Conservation (phyloP, 139 green algal species). For the Spirogloea muscicola region DNA sequence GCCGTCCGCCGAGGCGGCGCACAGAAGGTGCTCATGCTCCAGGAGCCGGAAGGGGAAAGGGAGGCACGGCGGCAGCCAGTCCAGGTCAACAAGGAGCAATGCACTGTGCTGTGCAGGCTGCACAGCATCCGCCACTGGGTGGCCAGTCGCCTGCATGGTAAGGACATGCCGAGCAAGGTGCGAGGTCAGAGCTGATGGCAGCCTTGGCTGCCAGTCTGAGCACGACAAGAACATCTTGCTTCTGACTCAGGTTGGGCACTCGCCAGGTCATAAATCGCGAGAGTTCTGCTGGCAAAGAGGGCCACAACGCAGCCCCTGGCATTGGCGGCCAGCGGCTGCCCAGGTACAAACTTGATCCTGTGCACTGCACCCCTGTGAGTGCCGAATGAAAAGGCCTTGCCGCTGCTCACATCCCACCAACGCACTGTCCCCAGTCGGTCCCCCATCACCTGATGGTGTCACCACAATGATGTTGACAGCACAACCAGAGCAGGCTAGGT, state of each 20-base stretch:
- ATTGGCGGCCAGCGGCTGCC: background rate
- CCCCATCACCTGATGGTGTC: slow-evolving; percentile 40
- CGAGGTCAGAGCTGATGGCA: too few relatives aligned
- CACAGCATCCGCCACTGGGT: too few relatives aligned
- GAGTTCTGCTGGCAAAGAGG: slow-evolving; percentile 25
- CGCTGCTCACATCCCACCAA: slow-evolving; percentile 38
- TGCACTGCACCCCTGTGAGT: slow-evolving; percentile 20
- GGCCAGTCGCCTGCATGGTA: too few relatives aligned
- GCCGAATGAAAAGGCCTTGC: background rate
- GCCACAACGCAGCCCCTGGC: slow-evolving; percentile 6
- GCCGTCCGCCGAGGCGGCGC: slow-evolving; percentile 30
- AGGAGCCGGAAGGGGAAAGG: too few relatives aligned
- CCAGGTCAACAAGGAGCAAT: too few relatives aligned
- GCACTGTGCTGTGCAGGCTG: too few relatives aligned
- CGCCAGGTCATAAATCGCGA: slow-evolving; percentile 39
- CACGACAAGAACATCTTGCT: background rate
- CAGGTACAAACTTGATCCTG: slow-evolving; percentile 31
- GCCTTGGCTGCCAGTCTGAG: background rate
- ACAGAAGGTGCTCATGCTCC: slow-evolving; percentile 34
- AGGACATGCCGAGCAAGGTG: too few relatives aligned
- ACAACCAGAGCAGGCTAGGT: too few relatives aligned
- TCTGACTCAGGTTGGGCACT: slow-evolving; percentile 11
- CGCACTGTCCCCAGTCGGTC: slow-evolving; percentile 29
- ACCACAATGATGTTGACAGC: too few relatives aligned
- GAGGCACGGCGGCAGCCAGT: slow-evolving; percentile 31